phyloP scores from a whole-genome alignment of 345 rosid species.

The Microcos paniculata region DNA sequence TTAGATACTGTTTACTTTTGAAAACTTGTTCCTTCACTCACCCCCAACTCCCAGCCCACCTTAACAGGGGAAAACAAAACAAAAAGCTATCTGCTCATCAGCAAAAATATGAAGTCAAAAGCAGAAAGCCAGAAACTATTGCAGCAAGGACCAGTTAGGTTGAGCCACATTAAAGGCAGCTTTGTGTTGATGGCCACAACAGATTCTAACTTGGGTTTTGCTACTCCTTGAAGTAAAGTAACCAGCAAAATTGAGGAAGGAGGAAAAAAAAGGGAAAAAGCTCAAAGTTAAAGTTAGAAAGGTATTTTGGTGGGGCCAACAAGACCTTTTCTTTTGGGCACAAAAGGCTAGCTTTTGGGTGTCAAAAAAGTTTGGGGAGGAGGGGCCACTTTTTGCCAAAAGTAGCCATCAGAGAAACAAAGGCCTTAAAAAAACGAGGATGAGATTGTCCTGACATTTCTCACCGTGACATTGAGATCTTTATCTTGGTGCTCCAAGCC shows the following conservation, averaged over 20 bases:
- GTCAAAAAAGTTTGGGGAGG: too few species aligned
- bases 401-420: neutral
- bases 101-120: too few species aligned
- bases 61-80: neutral
- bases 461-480: constrained; percentile 10
- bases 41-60: neutral
- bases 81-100: too few species aligned
- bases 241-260: too few species aligned
- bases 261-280: neutral
- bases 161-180: neutral
- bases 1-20: constrained; percentile 7
- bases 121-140: too few species aligned
- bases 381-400: constrained; percentile 14
- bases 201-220: neutral
- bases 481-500: constrained; percentile 15
- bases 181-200: neutral
- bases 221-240: constrained; percentile 19
- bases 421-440: constrained; percentile 13
- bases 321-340: neutral
- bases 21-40: neutral
- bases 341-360: neutral
- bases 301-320: neutral
- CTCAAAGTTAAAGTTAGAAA: neutral
- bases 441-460: constrained; percentile 17
- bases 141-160: neutral